Evolutionary conservation across 2,329 filamentous ascomycete genomes (phyloP), one percentile per base, ranked within the genome.

Genomic region (Botrytis aclada): DNA sequence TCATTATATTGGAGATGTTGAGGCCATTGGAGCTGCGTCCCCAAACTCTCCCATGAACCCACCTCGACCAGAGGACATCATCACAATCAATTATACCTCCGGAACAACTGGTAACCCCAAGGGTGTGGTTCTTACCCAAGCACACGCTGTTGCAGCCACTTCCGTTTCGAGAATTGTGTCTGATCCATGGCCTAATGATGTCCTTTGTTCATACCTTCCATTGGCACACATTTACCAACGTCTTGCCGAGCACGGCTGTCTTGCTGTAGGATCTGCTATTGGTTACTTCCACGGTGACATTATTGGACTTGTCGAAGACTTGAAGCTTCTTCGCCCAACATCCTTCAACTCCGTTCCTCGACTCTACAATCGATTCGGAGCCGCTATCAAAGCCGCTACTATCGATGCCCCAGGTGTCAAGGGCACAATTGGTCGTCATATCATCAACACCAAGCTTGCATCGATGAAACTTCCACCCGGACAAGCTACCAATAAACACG

Each of bases 241-340:
- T 72, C 86, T 98, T 77, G 86, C 90, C 58, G 96, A 99, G 81
- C 92, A 97, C 81, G 85, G 86, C 5, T 88, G 89, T 22, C 85
- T 98, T 25, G 89, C 92, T 79, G 86, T 88, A 70, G 95, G 94
- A 71, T 89, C 88, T 47, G 85, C 89, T 14, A 90, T 98, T 78
- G 96, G 95, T 20, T 99, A 95, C 83, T 99, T 98, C 88, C 93
- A 96, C 78, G 96, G 96, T 71, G 94, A 98, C 80, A 91, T 98
- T 75, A 81, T 92, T 20, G 92, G 93, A 76, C 85, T 99, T 29
- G 90, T 97, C 0, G 96, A 99, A 73, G 96, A 99, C 80, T 83
- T 99, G 84, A 97, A 98, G 85, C 82, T 94, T 56, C 86, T 99
- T 72, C 89, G 90, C 74, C 96, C 96, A 0, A 96, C 92, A 20